Evolutionary conservation across 305 asterid species (phyloP), one percentile per base, ranked within the genome.

Genomic region (Fraxinus ornus): DNA sequence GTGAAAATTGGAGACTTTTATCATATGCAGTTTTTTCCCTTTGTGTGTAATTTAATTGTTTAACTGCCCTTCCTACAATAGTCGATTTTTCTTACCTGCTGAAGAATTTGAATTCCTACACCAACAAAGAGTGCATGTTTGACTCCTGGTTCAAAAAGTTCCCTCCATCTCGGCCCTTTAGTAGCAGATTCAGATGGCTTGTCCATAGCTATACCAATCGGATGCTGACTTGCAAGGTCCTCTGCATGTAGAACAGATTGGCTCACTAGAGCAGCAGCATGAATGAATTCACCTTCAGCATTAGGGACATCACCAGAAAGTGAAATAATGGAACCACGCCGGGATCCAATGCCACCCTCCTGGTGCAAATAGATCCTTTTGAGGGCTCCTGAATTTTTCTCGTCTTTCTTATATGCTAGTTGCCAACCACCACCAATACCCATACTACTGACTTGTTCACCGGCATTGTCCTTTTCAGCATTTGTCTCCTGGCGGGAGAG

Each of bases 401-500:
- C 94, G 21, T 96, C 99, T 64, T 92, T 95, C 70, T 86, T 91
- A 41, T 92, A 96, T 0, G 99, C 99, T 75, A 96, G 86, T 85
- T 94, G 97, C 99, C 99, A 96, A 36, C 99, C 99, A 7, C 98
- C 95, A 6, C 99, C 98, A 7, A 96, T 94, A 13, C 98, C 99
- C 89, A 93, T 84, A 3, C 91, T 86, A 26, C 88, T 81, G 28
- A 88, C 86, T 21, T 91, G 91, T 80, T 92, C 97, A 17, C 90
- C 89, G 7, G 78, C 71, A 24, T 80, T 82, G n/a, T 92, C 97
- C 88, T 84, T 86, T 24, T 90, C 99, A 4, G 88, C 75, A 66
- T 88, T 88, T 3, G 95, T 82, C 30, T 83, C 90, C 68, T 92
- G 92, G 2, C 89, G 92, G 0, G 94, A 88, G 22, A 96, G 90